Base-by-base conservation (phyloP, 2,329 filamentous ascomycete species). In the Microcyclosporella mali region DNA sequence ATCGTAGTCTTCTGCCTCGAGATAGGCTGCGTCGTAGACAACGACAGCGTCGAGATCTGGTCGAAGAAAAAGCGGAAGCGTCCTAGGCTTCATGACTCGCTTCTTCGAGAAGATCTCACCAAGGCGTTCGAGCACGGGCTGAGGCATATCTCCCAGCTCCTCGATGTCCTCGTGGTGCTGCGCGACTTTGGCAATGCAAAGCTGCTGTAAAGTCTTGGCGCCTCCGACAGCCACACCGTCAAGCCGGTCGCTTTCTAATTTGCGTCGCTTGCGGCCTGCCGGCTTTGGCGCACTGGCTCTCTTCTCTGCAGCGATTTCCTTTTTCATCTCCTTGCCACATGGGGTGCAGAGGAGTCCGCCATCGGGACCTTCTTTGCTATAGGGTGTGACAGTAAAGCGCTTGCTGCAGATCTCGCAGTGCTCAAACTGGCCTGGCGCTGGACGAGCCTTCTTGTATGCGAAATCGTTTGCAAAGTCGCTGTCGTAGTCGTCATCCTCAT, bases 381-480 rank as follows among this genome's bases (percentile, higher is more conserved):
- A 95, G 0, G 87, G 77, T 0, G 90, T 95, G 33, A 97, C 89
- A 0, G 88, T 95, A 60, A 97, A 97, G 29, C 88, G 81, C 63
- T 92, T 94, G 33, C 77, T 74, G 63, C 90, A 97, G 2, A 82
- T 69, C 49, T 85, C 88, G 61, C 90, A 97, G 53, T 95, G 89
- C 50, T 85, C 88, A 59, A 90, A 78, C 64, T 97, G 90, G 2
- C 87, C 88, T 1, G 88, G 85, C n/a, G 82, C 62, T 1, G 82
- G 81, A 25, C 70, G 70, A 11, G 66, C 56, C 54, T 78, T 79
- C 53, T 75, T 71, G 60, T 77, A 72, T 65, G 79, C 74, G 40
- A 74, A 69, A 38, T 62, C 57, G 4, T 66, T 68, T 19, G 74
- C 56, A 36, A 66, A 62, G 45, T 74, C 65, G 44, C 72, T 70